Conservation (phyloP, 2,329 filamentous ascomycete genomes). For the Harringtonia aguacate region DNA sequence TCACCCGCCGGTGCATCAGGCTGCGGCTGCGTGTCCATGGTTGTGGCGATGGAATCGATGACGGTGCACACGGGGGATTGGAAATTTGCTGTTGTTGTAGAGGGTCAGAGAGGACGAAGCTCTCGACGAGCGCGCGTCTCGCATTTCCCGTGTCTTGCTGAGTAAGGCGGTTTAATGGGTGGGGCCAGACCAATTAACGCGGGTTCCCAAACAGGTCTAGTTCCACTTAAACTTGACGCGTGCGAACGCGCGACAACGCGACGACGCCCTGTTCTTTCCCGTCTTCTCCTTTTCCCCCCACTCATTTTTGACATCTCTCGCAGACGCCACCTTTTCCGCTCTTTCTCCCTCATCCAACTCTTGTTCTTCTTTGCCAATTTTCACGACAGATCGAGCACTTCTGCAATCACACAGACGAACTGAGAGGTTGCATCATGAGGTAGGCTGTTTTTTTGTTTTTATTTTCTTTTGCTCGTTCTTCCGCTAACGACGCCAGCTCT, state of each 20-base stretch:
- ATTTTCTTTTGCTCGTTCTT: neutral
- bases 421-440: constrained; percentile 19
- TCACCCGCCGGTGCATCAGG: constrained; percentile 23
- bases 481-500: constrained; percentile 60
- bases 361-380: neutral
- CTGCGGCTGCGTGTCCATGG: constrained; percentile 4
- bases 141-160: neutral
- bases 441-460: constrained; percentile 1
- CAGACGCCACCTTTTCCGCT: neutral
- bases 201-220: constrained; percentile 19
- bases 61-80: too few species aligned
- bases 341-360: neutral
- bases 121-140: too few species aligned
- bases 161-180: neutral
- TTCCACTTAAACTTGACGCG: constrained; percentile 29
- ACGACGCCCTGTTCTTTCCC: neutral
- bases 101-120: neutral
- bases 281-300: constrained; percentile 1
- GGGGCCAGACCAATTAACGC: constrained; percentile 12
- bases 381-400: too few species aligned
- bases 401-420: too few species aligned
- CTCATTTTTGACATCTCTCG: too few species aligned
- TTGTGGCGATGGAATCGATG: too few species aligned
- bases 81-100: too few species aligned
- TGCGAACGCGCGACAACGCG: constrained; percentile 5